Evolutionary conservation across 1,139 yeast species (phyloP), one percentile per base, ranked within the genome.

Genomic region (Magnusiomyces ingens): DNA sequence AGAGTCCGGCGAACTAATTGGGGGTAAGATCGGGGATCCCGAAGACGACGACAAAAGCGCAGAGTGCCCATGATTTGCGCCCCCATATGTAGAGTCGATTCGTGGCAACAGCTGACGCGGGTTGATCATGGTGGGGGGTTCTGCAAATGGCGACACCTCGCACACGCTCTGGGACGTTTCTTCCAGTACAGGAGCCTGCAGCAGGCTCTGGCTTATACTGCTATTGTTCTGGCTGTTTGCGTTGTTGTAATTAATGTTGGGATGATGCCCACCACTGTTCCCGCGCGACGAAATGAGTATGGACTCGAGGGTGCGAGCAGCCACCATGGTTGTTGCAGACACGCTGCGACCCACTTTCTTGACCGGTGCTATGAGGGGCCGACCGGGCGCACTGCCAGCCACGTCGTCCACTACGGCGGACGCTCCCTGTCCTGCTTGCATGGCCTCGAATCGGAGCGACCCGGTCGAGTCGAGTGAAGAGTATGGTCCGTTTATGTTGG

Each of bases 401-500:
- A n/a, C 15, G 12, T 11, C 48, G 41, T 46, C 5, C 21, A 42
- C 45, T 41, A 46, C 18, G 46, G 47, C 18, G 29, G 37, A n/a
- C 44, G 49, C 3, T 45, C 48, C 44, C 40, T 49, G 46, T 43
- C 35, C 49, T 36, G 45, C 21, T 35, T n/a, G 35, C 18, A 47
- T 45, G 21, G 13, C 21, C 19, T 32, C 15, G 47, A 19, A 32
- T 18, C 4, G 50, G 5, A 18, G 22, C 29, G 15, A 42, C 50
- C 29, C 46, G 44, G 10, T 45, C 44, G 12, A 21, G 40, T 3
- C 12, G 38, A 35, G 46, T 47, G 2, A 26, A 35, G 18, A 46
- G 51, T n/a, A 42, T 45, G 17, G 43, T 48, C 5, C 38, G 49
- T 37, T 37, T 35, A 37, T 48, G 32, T 48, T 52, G 47, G 17